A percentile compares a stretch with the other conserved stretches of the same genome.
These are phyloP conservation scores for Zizania latifolia DNA, from an alignment of 176 grass and related monocot species.

Conservation along the genomic window DNA sequence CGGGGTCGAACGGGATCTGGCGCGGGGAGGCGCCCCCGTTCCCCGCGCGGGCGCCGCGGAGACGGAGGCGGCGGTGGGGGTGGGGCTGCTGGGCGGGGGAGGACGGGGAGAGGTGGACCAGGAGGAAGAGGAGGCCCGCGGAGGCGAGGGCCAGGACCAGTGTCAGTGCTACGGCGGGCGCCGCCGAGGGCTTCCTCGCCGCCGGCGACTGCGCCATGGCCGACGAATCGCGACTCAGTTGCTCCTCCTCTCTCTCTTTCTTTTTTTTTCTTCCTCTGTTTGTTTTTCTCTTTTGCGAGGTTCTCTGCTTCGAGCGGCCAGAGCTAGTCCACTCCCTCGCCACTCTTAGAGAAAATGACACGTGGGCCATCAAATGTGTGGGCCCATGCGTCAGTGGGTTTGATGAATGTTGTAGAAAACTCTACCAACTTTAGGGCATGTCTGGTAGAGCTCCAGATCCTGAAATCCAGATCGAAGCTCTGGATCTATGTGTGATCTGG, in stretches of 20 bases:
- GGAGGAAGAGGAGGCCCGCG: conserved; percentile 44
- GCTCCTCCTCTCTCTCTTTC: neutral
- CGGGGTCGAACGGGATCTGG: conserved; percentile 77
- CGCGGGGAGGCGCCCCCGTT: neutral
- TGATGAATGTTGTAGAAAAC: too few relatives aligned
- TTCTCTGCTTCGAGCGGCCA: too few relatives aligned
- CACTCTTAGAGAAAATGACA: too few relatives aligned
- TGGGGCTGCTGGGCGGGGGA: conserved; percentile 27
- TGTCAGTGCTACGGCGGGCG: conserved; percentile 13
- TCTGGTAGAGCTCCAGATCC: too few relatives aligned
- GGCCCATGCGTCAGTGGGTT: too few relatives aligned
- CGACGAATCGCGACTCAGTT: neutral
- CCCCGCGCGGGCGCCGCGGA: conserved; percentile 40
- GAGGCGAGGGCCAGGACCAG: conserved; percentile 33
- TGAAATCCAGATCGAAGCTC: too few relatives aligned
- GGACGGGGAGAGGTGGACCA: conserved; percentile 47
- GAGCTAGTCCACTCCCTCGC: too few relatives aligned
- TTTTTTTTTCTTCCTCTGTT: neutral
- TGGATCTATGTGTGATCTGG: too few relatives aligned
- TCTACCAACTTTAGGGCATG: too few relatives aligned
- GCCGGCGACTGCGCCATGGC: conserved; percentile 34
- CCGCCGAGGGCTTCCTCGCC: conserved; percentile 36
- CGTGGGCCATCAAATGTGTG: too few relatives aligned
- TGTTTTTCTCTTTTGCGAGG: too few relatives aligned
- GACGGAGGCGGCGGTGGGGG: conserved; percentile 71